These are phyloP conservation scores for Tolypocladium ophioglossoides DNA, from an alignment of 2,329 filamentous ascomycete genomes.

Conservation along the genomic window DNA sequence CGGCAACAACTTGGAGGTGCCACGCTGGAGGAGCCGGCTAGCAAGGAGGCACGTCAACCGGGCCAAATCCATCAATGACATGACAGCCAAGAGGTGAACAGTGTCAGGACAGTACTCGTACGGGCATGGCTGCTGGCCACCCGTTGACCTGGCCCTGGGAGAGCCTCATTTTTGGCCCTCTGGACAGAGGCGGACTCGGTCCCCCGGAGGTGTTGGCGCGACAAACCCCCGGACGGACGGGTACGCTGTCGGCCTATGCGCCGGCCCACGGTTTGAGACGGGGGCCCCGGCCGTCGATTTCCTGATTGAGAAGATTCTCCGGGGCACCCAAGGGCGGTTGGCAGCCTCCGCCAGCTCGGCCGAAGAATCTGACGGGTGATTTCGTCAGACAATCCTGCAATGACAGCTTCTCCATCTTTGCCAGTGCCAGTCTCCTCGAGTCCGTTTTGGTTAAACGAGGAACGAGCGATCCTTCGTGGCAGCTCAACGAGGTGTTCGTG, in stretches of 20 bases:
- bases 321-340: slow-evolving; percentile 4
- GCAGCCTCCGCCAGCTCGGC: neutral
- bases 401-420: neutral
- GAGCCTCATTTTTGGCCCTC: neutral
- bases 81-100: neutral
- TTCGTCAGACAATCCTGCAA: neutral
- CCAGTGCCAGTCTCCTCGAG: neutral
- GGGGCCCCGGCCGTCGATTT: slow-evolving; percentile 7
- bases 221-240: neutral
- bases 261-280: slow-evolving; percentile 1
- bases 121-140: neutral
- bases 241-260: neutral
- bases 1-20: neutral
- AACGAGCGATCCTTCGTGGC: neutral
- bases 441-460: neutral
- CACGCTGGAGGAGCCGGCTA: neutral
- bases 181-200: neutral
- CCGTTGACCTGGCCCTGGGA: neutral
- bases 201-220: neutral
- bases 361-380: neutral
- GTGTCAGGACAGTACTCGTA: neutral
- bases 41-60: neutral
- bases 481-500: neutral
- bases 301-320: slow-evolving; percentile 11
- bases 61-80: neutral